phyloP scores from a whole-genome alignment of 1,284 basidiomycete genomes.

The Cystobasidium pallidum region DNA sequence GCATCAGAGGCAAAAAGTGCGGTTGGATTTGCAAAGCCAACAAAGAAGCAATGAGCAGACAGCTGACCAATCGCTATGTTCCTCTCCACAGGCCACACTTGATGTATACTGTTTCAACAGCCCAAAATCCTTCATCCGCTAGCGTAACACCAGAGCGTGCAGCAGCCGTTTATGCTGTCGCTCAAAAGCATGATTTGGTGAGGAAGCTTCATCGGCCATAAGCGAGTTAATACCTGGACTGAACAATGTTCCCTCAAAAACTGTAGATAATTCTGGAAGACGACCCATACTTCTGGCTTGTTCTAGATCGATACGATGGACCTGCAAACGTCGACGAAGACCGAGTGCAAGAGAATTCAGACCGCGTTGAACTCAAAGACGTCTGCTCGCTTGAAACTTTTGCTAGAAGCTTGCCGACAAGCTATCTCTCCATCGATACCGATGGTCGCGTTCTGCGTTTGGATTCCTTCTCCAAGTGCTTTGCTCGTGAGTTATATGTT shows the following conservation, averaged over 20 bases:
- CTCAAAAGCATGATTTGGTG: conserved; percentile 69
- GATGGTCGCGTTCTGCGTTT: conserved; percentile 77
- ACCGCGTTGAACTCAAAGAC: conserved; percentile 30
- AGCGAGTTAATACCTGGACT: too few relatives aligned
- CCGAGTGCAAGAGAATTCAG: neutral
- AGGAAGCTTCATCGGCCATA: neutral
- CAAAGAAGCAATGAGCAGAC: too few relatives aligned
- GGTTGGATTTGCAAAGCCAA: neutral
- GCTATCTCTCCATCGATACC: conserved; percentile 72
- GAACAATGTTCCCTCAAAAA: too few relatives aligned
- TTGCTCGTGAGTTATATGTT: conserved; percentile 15
- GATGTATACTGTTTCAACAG: conserved; percentile 72
- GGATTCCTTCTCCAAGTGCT: conserved; percentile 74
- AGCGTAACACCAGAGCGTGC: conserved; percentile 65
- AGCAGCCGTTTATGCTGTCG: conserved; percentile 75
- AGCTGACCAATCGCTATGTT: too few relatives aligned
- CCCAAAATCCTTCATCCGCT: conserved; percentile 78
- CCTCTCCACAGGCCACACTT: conserved; percentile 63
- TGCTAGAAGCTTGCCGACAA: conserved; percentile 35
- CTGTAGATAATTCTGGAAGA: conserved; percentile 41
- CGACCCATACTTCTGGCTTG: conserved; percentile 44
- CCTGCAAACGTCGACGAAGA: conserved; percentile 26
- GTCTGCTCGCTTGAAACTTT: conserved; percentile 36
- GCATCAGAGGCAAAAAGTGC: conserved; percentile 60
- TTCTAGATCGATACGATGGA: conserved; percentile 29